These are phyloP conservation scores for Pseudozyma thailandica DNA, from an alignment of 1,284 basidiomycete genomes.

Conservation along the genomic window DNA sequence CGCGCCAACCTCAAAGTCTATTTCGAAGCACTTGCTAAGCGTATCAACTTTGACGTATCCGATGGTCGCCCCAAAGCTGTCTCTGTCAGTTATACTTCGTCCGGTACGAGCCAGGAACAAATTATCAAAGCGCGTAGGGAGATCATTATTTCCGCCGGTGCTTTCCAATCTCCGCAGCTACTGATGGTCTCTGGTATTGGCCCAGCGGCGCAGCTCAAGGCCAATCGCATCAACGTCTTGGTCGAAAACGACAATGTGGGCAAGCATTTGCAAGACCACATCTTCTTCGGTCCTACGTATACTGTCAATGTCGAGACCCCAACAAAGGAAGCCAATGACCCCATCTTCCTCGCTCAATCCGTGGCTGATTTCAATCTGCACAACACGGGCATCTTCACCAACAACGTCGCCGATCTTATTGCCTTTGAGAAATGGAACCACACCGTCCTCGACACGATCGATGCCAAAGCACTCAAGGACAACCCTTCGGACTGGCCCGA, in stretches of 20 bases:
- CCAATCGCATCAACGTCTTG: slow-evolving; percentile 33
- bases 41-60: slow-evolving; percentile 65
- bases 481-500: slow-evolving; percentile 52
- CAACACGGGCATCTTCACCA: slow-evolving; percentile 51
- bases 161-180: slow-evolving; percentile 64
- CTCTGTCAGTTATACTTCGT: slow-evolving; percentile 41
- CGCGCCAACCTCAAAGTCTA: slow-evolving; percentile 61
- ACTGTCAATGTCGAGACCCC: slow-evolving; percentile 45
- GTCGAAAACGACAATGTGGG: slow-evolving; percentile 50
- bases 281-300: slow-evolving; percentile 55
- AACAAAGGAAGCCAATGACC: slow-evolving; percentile 48
- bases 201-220: slow-evolving; percentile 34
- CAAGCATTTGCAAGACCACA: slow-evolving; percentile 59
- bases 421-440: slow-evolving; percentile 51
- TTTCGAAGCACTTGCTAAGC: slow-evolving; percentile 57
- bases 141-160: slow-evolving; percentile 62
- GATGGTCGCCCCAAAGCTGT: slow-evolving; percentile 65
- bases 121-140: slow-evolving; percentile 53
- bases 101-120: slow-evolving; percentile 25
- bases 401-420: slow-evolving; percentile 55
- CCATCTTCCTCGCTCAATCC: slow-evolving; percentile 39
- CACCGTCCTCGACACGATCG: slow-evolving; percentile 36
- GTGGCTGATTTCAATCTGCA: slow-evolving; percentile 33
- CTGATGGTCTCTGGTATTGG: slow-evolving; percentile 62
- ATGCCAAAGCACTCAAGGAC: slow-evolving; percentile 27